These are phyloP conservation scores for Quercus cerris DNA, from an alignment of 306 rosid species.

Conservation along the genomic window DNA sequence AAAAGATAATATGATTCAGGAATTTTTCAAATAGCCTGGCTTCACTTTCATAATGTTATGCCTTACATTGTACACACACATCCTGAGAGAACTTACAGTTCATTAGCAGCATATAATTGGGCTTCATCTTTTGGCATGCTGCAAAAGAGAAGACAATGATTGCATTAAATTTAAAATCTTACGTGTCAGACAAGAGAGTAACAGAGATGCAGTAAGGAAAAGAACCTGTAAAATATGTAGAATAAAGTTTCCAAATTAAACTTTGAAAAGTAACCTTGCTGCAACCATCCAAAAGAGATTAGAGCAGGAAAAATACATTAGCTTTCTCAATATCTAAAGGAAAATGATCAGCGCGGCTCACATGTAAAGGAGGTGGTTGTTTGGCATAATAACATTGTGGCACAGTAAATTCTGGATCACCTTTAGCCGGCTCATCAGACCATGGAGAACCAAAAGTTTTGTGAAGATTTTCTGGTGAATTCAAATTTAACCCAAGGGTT, in stretches of 20 bases:
- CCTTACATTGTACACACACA: background rate
- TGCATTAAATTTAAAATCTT: background rate
- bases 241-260: conserved; percentile 74
- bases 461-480: conserved; percentile 91
- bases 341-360: conserved; percentile 28
- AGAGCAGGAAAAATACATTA: conserved; percentile 12
- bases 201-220: conserved; percentile 10
- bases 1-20: too few species aligned
- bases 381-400: conserved; percentile 87
- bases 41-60: too few species aligned
- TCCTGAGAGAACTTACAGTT: conserved; percentile 52
- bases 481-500: conserved; percentile 87
- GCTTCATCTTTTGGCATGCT: conserved; percentile 99
- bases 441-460: conserved; percentile 97
- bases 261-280: conserved; percentile 79
- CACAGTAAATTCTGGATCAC: conserved; percentile 85
- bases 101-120: conserved; percentile 82
- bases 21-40: too few species aligned
- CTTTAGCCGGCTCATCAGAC: conserved; percentile 95
- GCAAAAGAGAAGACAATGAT: conserved; percentile 23
- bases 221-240: conserved; percentile 93
- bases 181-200: background rate
- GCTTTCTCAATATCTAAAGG: conserved; percentile 6
- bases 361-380: conserved; percentile 76
- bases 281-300: conserved; percentile 34